A percentile compares a stretch with the other conserved stretches of the same genome.
Evolutionary conservation across 2,329 filamentous ascomycete species (phyloP).

Genomic region (Ambrosiella xylebori): DNA sequence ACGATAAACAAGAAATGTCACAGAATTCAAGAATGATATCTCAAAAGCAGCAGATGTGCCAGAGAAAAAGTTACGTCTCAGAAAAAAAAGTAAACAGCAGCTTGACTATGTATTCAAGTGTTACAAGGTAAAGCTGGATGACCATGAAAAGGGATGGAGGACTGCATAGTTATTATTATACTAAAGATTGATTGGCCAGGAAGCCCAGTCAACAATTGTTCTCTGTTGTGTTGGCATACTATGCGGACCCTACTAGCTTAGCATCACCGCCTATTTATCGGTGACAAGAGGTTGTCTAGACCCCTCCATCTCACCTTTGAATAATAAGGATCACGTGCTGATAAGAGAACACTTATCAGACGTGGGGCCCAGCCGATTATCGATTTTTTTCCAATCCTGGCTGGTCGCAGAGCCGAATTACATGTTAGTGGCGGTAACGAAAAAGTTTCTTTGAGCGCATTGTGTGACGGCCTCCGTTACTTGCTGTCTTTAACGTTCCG

Average conservation of each 20-base stretch:
- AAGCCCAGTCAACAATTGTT: background rate
- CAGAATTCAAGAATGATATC: background rate
- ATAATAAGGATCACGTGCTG: constrained; percentile 1
- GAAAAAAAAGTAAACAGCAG: background rate
- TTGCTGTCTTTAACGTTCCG: background rate
- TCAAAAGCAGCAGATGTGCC: background rate
- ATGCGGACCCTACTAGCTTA: background rate
- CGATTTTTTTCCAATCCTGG: constrained; percentile 8
- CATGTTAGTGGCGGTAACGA: background rate
- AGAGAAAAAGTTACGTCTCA: background rate
- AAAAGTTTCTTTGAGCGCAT: background rate
- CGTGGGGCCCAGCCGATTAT: constrained; percentile 8
- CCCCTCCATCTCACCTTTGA: background rate
- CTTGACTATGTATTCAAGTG: background rate
- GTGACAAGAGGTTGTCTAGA: background rate
- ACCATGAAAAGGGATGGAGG: constrained; percentile 7
- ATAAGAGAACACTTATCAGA: constrained; percentile 10
- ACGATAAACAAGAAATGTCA: background rate
- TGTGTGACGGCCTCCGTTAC: background rate
- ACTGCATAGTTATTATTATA: background rate
- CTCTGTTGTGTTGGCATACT: background rate
- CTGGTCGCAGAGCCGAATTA: constrained; percentile 12
- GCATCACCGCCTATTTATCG: background rate
- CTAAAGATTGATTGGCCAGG: background rate
- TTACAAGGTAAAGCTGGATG: background rate